Evolutionary conservation across 768 basidiomycete genomes (phyloP).

Genomic region (Pisolithus albus): DNA sequence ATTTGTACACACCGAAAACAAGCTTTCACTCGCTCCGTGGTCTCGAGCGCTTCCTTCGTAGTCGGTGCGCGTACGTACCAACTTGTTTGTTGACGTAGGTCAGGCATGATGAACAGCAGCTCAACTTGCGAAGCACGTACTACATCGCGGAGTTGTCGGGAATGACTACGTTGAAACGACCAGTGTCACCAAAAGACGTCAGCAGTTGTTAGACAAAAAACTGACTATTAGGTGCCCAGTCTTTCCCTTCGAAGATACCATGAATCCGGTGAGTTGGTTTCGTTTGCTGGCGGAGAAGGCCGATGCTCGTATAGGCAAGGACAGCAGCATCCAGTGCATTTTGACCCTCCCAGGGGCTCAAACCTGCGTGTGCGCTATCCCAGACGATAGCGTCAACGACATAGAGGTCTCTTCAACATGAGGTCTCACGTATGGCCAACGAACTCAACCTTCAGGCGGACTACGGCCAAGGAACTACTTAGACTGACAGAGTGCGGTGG

Average conservation of each 20-base stretch:
- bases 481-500: constrained; percentile 63
- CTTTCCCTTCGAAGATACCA: constrained; percentile 67
- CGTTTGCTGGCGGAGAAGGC: constrained; percentile 76
- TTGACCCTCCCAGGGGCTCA: constrained; percentile 79
- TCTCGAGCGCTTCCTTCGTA: constrained; percentile 50
- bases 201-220: neutral
- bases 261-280: constrained; percentile 73
- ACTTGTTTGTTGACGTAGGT: constrained; percentile 30
- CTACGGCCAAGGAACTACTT: constrained; percentile 56
- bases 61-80: constrained; percentile 73
- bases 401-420: neutral
- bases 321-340: constrained; percentile 88
- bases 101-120: neutral
- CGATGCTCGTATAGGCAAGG: constrained; percentile 72
- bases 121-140: constrained; percentile 31
- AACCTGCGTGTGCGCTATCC: constrained; percentile 64
- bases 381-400: neutral
- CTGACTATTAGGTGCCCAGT: constrained; percentile 71
- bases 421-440: constrained; percentile 59
- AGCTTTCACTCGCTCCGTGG: constrained; percentile 52
- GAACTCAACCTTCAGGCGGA: constrained; percentile 57
- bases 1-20: constrained; percentile 59
- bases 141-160: constrained; percentile 73
- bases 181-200: neutral
- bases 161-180: constrained; percentile 46